Evolutionary conservation across 352 stramenopile species (phyloP).

Genomic region (Phytophthora ohioensis): DNA sequence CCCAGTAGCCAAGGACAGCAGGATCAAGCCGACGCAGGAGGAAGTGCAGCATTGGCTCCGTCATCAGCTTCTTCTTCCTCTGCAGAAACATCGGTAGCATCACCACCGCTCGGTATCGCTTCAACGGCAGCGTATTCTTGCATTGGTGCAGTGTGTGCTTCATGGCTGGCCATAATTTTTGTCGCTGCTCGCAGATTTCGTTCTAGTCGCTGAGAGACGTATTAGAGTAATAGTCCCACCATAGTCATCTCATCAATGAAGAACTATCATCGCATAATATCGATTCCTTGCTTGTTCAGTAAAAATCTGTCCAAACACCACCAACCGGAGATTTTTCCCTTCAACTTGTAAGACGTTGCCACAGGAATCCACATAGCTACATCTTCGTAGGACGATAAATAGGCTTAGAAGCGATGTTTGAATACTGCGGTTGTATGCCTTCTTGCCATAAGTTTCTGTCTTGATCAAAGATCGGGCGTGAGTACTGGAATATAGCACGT

Average conservation of each 20-base stretch:
- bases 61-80: constrained; percentile 25
- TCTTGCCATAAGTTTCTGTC: background rate
- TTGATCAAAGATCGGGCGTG: constrained; percentile 56
- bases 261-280: background rate
- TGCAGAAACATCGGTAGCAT: constrained; percentile 19
- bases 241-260: background rate
- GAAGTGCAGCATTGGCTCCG: constrained; percentile 8
- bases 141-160: constrained; percentile 56
- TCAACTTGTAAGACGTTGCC: background rate
- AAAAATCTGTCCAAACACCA: constrained; percentile 6
- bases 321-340: constrained; percentile 3
- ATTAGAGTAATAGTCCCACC: constrained; percentile 24
- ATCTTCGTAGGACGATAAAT: constrained; percentile 20
- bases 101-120: constrained; percentile 28
- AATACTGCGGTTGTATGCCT: background rate
- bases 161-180: constrained; percentile 65
- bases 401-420: constrained; percentile 6
- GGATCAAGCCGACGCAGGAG: constrained; percentile 12
- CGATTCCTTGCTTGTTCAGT: constrained; percentile 17
- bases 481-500: constrained; percentile 87
- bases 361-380: background rate
- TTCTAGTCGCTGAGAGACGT: constrained; percentile 24
- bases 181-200: constrained; percentile 48
- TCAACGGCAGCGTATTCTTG: constrained; percentile 56
- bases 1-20: background rate